These are phyloP conservation scores for Helianthus tuberosus DNA, from an alignment of 129 eudicot species.

Conservation along the genomic window DNA sequence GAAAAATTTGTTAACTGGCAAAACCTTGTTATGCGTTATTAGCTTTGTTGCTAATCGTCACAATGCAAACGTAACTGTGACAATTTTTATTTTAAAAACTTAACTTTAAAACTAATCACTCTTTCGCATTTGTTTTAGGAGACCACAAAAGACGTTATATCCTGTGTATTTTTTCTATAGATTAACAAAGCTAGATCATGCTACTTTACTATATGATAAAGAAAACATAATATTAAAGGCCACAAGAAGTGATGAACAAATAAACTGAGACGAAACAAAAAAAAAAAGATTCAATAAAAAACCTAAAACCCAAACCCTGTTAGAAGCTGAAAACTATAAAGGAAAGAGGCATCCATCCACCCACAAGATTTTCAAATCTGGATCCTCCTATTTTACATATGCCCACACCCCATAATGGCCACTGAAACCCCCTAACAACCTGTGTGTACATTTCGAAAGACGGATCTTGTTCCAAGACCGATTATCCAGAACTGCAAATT, in stretches of 20 bases:
- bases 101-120: too few species aligned
- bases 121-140: too few species aligned
- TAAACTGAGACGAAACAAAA: constrained; percentile 3
- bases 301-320: constrained; percentile 31
- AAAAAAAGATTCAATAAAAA: constrained; percentile 15
- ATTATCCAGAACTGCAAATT: constrained; percentile 1
- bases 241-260: constrained; percentile 1
- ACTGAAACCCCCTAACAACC: constrained; percentile 14
- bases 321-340: constrained; percentile 27
- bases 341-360: not conserved
- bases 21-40: too few species aligned
- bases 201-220: not conserved
- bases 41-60: too few species aligned
- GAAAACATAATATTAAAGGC: not conserved
- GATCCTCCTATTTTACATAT: constrained; percentile 26
- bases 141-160: too few species aligned
- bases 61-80: too few species aligned
- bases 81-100: too few species aligned
- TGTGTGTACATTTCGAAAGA: constrained; percentile 15
- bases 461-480: constrained; percentile 23
- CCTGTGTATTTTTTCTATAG: too few species aligned
- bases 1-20: too few species aligned
- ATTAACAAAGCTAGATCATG: constrained; percentile 7
- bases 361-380: constrained; percentile 27
- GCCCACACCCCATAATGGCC: constrained; percentile 14